Evolutionary conservation across 306 rosid species (phyloP).

Genomic region (Casuarina equisetifolia): DNA sequence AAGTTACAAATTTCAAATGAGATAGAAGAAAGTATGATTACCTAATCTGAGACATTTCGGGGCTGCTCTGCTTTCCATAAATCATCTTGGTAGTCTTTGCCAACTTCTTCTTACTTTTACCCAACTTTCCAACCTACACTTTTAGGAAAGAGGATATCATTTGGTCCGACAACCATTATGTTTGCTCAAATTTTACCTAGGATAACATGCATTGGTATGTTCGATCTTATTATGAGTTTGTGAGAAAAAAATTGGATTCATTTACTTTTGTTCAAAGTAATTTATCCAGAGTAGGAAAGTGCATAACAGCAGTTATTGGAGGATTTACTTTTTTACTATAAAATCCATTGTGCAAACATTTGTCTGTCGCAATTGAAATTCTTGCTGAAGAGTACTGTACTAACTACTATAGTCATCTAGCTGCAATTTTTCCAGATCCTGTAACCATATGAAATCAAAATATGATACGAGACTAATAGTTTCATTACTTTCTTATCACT

Average conservation of each 20-base stretch:
- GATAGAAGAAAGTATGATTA: not conserved
- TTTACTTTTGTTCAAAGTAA: not conserved
- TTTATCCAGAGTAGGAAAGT: not conserved
- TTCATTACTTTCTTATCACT: not conserved
- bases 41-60: not conserved
- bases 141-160: not conserved
- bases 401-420: not conserved
- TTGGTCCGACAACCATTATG: not conserved
- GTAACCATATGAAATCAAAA: not conserved
- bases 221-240: not conserved
- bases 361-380: not conserved
- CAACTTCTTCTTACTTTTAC: not conserved
- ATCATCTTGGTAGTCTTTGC: not conserved
- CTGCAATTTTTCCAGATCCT: not conserved
- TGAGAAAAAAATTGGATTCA: not conserved
- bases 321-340: not conserved
- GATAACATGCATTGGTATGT: not conserved
- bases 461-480: not conserved
- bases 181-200: too few species aligned
- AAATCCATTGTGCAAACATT: not conserved
- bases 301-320: not conserved
- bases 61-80: not conserved
- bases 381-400: not conserved
- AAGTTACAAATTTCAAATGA: not conserved
- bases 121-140: not conserved